These are phyloP conservation scores for Cladorrhinum sp. DNA, from an alignment of 2,329 filamentous ascomycete species.

Conservation along the genomic window DNA sequence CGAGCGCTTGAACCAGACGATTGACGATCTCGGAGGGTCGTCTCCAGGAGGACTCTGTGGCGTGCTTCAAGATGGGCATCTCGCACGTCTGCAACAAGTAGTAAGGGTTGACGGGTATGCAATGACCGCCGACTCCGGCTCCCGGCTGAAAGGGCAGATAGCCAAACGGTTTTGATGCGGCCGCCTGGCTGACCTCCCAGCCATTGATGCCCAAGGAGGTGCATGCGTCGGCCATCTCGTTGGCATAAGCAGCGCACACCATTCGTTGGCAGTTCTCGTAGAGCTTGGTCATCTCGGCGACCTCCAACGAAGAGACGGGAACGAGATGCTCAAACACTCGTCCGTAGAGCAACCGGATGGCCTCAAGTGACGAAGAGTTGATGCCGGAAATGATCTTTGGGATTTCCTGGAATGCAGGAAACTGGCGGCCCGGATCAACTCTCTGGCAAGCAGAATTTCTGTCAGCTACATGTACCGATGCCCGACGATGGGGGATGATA, in stretches of 20 bases:
- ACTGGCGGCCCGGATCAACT: conserved; percentile 49
- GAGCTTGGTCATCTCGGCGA: conserved; percentile 57
- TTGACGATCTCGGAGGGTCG: too few species aligned
- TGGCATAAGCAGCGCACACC: conserved; percentile 53
- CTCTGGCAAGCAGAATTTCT: conserved; percentile 29
- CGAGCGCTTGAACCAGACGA: too few species aligned
- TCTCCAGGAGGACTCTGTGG: too few species aligned
- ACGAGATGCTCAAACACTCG: conserved; percentile 47
- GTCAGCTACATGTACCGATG: too few species aligned
- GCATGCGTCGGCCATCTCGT: conserved; percentile 56
- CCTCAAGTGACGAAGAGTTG: conserved; percentile 44
- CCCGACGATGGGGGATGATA: background rate
- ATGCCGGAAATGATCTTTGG: conserved; percentile 55
- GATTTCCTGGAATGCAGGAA: conserved; percentile 41
- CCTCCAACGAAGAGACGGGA: conserved; percentile 50
- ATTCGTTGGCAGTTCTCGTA: conserved; percentile 59
- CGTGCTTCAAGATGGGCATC: conserved; percentile 45
- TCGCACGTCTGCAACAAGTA: conserved; percentile 48
- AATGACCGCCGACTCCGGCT: conserved; percentile 54
- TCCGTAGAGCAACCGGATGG: conserved; percentile 45
- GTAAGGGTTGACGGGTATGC: conserved; percentile 55
- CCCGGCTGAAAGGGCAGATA: conserved; percentile 47
- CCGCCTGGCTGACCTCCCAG: conserved; percentile 49
- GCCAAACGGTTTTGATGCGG: conserved; percentile 52
- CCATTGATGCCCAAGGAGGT: conserved; percentile 44